These are phyloP conservation scores for Trichoderma brevicompactum DNA, from an alignment of 2,329 filamentous ascomycete genomes.

Conservation along the genomic window DNA sequence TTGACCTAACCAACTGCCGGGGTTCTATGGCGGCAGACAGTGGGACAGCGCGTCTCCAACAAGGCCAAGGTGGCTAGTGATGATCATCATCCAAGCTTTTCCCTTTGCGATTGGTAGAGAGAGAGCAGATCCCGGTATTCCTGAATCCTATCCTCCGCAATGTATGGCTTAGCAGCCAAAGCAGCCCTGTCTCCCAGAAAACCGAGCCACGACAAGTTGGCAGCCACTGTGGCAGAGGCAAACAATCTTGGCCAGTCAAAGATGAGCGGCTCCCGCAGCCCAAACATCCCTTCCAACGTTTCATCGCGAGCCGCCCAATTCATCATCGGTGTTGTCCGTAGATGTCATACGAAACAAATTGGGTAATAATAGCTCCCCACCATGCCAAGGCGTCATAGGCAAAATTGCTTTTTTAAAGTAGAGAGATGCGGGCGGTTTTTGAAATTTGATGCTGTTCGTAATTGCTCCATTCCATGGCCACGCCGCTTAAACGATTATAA, in stretches of 20 bases:
- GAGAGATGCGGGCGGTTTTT: slow-evolving; percentile 1
- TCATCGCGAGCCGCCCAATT: slow-evolving; percentile 18
- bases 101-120: slow-evolving; percentile 9
- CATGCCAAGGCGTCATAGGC: slow-evolving; percentile 11
- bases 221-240: slow-evolving; percentile 25
- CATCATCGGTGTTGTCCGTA: slow-evolving; percentile 8
- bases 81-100: slow-evolving; percentile 21
- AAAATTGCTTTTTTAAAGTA: slow-evolving; percentile 24
- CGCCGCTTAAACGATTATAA: background rate
- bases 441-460: slow-evolving; percentile 20
- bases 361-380: slow-evolving; percentile 14
- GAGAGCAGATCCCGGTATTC: slow-evolving; percentile 14
- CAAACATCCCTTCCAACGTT: slow-evolving; percentile 20
- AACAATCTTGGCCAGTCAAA: slow-evolving; percentile 23
- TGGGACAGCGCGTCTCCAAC: slow-evolving; percentile 20
- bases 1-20: slow-evolving; percentile 11
- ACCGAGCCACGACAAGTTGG: slow-evolving; percentile 8
- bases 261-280: slow-evolving; percentile 13
- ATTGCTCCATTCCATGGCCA: background rate
- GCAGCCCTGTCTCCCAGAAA: slow-evolving; percentile 11
- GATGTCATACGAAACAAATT: slow-evolving; percentile 11
- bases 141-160: slow-evolving; percentile 20
- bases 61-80: slow-evolving; percentile 14
- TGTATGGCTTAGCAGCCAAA: slow-evolving; percentile 12
- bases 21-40: slow-evolving; percentile 19